Conservation (phyloP, 129 eudicot species). For the Cynara cardunculus region DNA sequence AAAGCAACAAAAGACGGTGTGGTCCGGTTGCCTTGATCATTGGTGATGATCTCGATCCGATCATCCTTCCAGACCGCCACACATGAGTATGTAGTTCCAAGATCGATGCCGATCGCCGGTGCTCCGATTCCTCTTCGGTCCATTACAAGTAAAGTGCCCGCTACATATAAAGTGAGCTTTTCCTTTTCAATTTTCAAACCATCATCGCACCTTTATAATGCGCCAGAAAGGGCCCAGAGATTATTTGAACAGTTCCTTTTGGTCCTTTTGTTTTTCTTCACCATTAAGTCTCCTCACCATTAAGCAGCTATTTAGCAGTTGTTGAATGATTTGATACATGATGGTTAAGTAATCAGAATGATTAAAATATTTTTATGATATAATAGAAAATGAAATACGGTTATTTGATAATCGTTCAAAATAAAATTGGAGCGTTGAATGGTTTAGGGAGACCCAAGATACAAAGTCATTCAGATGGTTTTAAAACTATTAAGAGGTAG, state of each 20-base stretch:
- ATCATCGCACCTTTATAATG: no score
- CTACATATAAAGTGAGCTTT: not conserved
- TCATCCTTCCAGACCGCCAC: not conserved
- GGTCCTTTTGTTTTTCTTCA: not conserved
- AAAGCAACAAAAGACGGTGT: slow-evolving; percentile 29
- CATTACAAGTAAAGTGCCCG: not conserved
- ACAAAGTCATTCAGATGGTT: no score
- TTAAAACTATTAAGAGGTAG: no score
- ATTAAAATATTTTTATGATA: no score
- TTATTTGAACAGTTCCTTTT: not conserved
- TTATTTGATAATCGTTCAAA: no score
- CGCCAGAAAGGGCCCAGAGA: not conserved
- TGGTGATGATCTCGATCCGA: slow-evolving; percentile 11
- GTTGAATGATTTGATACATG: no score
- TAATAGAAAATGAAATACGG: no score
- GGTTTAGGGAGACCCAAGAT: no score
- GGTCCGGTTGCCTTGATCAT: slow-evolving; percentile 17
- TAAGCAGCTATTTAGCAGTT: no score
- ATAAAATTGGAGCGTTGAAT: no score
- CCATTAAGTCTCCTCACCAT: no score
- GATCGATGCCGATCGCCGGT: slow-evolving; percentile 8
- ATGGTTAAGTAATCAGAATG: no score
- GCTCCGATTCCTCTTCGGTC: not conserved
- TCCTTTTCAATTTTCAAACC: not conserved
- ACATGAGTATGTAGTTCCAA: not conserved